phyloP scores from a whole-genome alignment of 2,329 filamentous ascomycete species.

The Chaetomiaceae sp. region DNA sequence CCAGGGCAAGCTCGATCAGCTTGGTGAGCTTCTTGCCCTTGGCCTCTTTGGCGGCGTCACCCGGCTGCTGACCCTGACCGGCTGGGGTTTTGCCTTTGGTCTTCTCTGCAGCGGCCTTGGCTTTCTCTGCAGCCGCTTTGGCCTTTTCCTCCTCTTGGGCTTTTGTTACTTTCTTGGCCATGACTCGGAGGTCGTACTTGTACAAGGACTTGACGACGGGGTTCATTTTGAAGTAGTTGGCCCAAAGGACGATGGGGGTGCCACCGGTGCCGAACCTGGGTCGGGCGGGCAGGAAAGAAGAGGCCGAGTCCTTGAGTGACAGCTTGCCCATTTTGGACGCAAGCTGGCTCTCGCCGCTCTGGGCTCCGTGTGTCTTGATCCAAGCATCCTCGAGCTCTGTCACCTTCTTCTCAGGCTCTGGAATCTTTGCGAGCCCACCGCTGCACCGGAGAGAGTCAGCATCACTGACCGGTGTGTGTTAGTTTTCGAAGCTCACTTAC shows the following conservation, averaged over 20 bases:
- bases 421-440: conserved; percentile 12
- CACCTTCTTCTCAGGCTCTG: conserved; percentile 29
- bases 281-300: conserved; percentile 43
- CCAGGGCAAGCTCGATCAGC: conserved; percentile 38
- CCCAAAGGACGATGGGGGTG: conserved; percentile 41
- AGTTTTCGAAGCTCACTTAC: conserved; percentile 25
- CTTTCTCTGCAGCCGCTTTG: background rate
- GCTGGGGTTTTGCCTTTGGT: conserved; percentile 11
- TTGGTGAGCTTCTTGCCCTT: conserved; percentile 16
- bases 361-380: conserved; percentile 22
- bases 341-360: conserved; percentile 23
- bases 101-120: conserved; percentile 4
- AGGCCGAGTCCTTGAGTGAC: conserved; percentile 27
- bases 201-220: conserved; percentile 35
- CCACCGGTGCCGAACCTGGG: conserved; percentile 46
- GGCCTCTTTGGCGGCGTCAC: background rate
- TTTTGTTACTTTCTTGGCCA: conserved; percentile 8
- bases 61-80: background rate
- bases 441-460: conserved; percentile 6
- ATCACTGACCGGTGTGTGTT: conserved; percentile 4
- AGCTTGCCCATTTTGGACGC: conserved; percentile 36
- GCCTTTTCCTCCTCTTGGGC: conserved; percentile 12
- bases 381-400: conserved; percentile 26
- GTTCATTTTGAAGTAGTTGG: conserved; percentile 49
- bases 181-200: conserved; percentile 43